A percentile compares a stretch with the other conserved stretches of the same genome.
Conservation (phyloP, 345 rosid genomes). For the Lepidium aucheri region DNA sequence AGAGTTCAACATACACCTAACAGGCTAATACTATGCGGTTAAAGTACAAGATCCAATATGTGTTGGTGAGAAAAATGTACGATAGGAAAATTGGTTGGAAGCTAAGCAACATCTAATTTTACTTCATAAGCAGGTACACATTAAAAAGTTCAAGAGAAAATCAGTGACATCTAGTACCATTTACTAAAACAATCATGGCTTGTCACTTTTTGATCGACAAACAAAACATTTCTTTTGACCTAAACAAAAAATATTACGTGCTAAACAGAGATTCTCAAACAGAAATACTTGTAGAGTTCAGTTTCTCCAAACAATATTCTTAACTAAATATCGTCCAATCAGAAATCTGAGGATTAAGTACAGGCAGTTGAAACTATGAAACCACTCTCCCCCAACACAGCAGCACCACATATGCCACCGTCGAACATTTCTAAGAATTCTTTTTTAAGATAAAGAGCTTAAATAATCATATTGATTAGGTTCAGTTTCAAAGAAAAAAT, state of each 20-base stretch:
- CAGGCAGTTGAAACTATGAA: background rate
- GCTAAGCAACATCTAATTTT: background rate
- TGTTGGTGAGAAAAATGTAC: constrained; percentile 1
- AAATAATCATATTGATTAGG: background rate
- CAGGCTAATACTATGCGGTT: background rate
- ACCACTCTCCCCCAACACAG: background rate
- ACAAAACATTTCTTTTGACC: background rate
- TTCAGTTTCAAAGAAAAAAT: background rate
- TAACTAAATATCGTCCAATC: background rate
- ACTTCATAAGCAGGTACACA: background rate
- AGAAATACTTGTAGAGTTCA: background rate
- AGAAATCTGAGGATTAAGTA: background rate
- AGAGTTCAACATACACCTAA: background rate
- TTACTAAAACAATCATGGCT: background rate
- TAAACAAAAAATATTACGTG: background rate
- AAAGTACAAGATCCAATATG: background rate
- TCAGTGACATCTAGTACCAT: background rate
- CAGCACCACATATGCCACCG: background rate
- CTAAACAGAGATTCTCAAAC: background rate
- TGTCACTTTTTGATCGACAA: too few relatives aligned
- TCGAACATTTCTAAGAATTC: background rate
- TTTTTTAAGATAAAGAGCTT: background rate
- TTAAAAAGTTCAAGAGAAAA: background rate
- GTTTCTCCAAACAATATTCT: background rate
- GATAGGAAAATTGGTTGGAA: background rate